phyloP scores from a whole-genome alignment of 2,329 filamentous ascomycete species.

The Ophiostoma sp. region DNA sequence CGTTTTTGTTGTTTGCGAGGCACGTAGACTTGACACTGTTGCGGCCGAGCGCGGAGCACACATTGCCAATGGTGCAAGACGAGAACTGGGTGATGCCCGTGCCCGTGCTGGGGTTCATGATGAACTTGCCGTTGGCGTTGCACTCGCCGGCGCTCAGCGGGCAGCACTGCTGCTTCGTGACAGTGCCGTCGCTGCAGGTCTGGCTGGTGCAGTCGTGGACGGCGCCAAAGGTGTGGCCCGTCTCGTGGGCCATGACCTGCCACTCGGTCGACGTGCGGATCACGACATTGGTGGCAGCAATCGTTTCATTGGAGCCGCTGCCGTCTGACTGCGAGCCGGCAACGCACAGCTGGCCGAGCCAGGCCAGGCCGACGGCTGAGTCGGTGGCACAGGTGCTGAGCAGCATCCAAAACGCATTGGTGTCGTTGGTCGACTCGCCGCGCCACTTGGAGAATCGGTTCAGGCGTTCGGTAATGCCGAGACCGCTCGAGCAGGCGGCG shows the following conservation, averaged over 20 bases:
- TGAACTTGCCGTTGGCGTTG: constrained; percentile 70
- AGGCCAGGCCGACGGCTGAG: constrained; percentile 82
- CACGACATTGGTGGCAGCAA: constrained; percentile 84
- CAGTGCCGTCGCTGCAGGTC: constrained; percentile 60
- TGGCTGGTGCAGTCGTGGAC: constrained; percentile 79
- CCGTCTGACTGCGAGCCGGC: constrained; percentile 50
- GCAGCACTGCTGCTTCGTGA: constrained; percentile 61
- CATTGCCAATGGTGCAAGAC: constrained; percentile 83
- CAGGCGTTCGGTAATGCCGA: constrained; percentile 68
- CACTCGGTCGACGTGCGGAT: constrained; percentile 78
- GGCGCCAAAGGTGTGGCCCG: constrained; percentile 89
- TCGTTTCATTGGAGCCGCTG: constrained; percentile 55
- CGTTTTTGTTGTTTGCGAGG: constrained; percentile 76
- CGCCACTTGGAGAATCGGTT: constrained; percentile 89
- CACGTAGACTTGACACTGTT: constrained; percentile 72
- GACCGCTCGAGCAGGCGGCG: constrained; percentile 58
- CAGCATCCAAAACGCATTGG: constrained; percentile 89
- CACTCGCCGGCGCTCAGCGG: constrained; percentile 64
- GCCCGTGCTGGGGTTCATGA: constrained; percentile 93
- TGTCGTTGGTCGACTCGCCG: constrained; percentile 62
- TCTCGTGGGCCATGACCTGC: constrained; percentile 94
- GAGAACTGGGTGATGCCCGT: constrained; percentile 73
- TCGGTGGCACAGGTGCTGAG: constrained; percentile 76
- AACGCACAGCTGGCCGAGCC: constrained; percentile 82
- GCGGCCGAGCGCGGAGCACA: constrained; percentile 77